Evolutionary conservation across 1,284 basidiomycete species (phyloP).

Genomic region (Chalciporus sp.): DNA sequence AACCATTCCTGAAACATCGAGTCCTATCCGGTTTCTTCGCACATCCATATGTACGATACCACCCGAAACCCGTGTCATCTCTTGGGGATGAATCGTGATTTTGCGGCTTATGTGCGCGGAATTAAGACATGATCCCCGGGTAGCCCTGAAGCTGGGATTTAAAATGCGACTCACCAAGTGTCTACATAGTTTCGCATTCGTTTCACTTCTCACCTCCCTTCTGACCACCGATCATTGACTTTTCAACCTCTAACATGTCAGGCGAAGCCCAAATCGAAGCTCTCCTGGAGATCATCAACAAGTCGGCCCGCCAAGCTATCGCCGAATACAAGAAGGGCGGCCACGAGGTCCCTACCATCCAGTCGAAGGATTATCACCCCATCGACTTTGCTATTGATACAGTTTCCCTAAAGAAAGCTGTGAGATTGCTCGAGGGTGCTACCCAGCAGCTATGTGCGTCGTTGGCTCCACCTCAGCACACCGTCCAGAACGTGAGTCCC

Average conservation of each 20-base stretch:
- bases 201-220: no score
- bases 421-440: slow-evolving; percentile 30
- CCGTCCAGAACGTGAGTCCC: slow-evolving; percentile 19
- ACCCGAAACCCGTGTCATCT: no score
- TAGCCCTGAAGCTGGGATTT: no score
- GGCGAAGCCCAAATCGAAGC: slow-evolving; percentile 28
- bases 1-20: no score
- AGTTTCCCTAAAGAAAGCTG: slow-evolving; percentile 28
- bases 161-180: no score
- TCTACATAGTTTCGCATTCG: no score
- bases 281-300: slow-evolving; percentile 28
- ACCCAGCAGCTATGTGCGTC: slow-evolving; percentile 32
- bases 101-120: no score
- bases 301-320: slow-evolving; percentile 29
- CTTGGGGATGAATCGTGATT: no score
- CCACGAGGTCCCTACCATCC: slow-evolving; percentile 24
- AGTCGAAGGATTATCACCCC: slow-evolving; percentile 25
- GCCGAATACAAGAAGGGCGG: slow-evolving; percentile 31
- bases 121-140: no score
- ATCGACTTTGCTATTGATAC: slow-evolving; percentile 26
- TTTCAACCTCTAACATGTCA: slow-evolving; percentile 17
- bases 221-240: no score
- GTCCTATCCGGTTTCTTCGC: no score
- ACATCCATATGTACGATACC: no score
- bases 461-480: slow-evolving; percentile 33